Base-by-base conservation (phyloP, 176 grass and related monocot species). In the Ensete glaucum region DNA sequence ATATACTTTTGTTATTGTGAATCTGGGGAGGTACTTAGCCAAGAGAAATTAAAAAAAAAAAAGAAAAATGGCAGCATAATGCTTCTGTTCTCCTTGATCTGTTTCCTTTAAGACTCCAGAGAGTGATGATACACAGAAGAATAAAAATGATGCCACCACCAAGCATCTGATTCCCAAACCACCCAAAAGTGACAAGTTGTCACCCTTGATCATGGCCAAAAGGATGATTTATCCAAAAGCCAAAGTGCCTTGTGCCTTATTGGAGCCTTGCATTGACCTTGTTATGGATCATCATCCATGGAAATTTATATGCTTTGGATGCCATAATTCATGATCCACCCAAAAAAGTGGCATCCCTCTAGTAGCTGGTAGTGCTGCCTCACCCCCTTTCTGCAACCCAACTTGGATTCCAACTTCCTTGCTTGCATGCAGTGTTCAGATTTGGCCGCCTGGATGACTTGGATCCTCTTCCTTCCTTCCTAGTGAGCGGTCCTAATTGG, bases 351-450 rank as follows among this genome's bases (percentile, higher is more conserved):
- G 11, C 63, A 25, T 50, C n/a, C 16, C 19, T 17, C 9, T 70
- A 51, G 9, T 68, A n/a, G 17, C n/a, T 20, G 21, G 23, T 65
- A 60, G 57, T 60, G 57, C 57, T n/a, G 57, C 22, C 63, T 43
- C 21, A 26, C 24, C 24, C 1, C 1, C 17, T 13, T 65, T 10
- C 15, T 26, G 63, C 21, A 13, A 51, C 67, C 67, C 66, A 49
- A 50, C 67, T 51, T 11, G 43, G 67, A 70, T 70, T 52, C 67
- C 67, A 70, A 50, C 67, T 70, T 70, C 67, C 9, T 70, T 51
- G 67, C 48, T 70, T 51, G 67, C 67, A 27, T 51, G 67, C 67
- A 27, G 3, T 67, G 65, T 67, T 67, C 16, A 67, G 27, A 65
- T 65, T 65, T 25, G 63, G 63, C 11, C 34, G 63, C 11, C 34